Base-by-base conservation (phyloP, 1,284 basidiomycete species). In the Fistulina hepatica region DNA sequence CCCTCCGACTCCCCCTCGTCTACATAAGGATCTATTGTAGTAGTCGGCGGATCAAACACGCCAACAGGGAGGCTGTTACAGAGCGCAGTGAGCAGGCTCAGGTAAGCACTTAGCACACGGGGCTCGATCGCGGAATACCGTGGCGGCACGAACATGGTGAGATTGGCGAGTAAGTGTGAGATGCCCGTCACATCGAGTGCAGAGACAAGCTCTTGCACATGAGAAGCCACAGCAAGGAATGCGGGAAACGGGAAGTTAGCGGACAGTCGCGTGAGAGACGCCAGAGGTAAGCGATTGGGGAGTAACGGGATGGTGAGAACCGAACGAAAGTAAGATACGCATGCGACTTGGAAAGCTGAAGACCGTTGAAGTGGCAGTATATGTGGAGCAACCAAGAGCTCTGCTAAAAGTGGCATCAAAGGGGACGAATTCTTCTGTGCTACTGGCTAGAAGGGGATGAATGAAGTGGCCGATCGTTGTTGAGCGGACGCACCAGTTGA, bases 261-360 rank as follows among this genome's bases (percentile, higher is more conserved):
- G 5, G 63, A 60, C 19, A 71, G 52, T 17, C 51, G 44, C 1
- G 60, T 58, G 12, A 83, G 63, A 19, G 67, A 58, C 6, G 57
- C 44, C 7, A 82, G 53, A 9, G 80, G 71, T 17, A 86, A 59
- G 6, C 79, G 73, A 52, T 83, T 78, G 2, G 75, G 81, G 2
- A 85, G 65, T 0, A 79, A 57, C 1, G 75, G 74, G 32, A 84
- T 66, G 5, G 73, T 66, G 37, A 83, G 59, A 38, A n/a, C n/a
- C n/a, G n/a, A n/a, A n/a, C n/a, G n/a, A n/a, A n/a, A n/a, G n/a
- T n/a, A n/a, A n/a, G n/a, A n/a, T n/a, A n/a, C n/a, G n/a, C n/a
- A 86, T 70, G 40, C 63, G 53, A 4, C 56, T 50, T 28, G 76
- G 45, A 25, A 77, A 49, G 13, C 55, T 54, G 13, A 48, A 56